Percentiles rank a stretch among this genome's conserved stretches.
These are phyloP conservation scores for Beta lomatogona DNA, from an alignment of 179 eudicot species.

Conservation along the genomic window DNA sequence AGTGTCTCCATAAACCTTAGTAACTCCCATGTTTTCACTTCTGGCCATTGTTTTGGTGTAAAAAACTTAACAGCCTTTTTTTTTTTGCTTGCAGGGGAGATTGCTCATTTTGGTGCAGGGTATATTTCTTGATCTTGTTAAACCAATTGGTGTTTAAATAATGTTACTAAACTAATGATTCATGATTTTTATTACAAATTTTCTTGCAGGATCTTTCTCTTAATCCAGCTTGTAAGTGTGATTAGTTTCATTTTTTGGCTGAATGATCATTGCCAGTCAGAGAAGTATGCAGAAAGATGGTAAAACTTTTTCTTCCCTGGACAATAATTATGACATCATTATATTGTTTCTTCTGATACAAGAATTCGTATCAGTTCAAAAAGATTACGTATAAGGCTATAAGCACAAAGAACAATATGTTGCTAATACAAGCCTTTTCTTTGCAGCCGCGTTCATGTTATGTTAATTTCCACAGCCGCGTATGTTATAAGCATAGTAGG, in stretches of 20 bases:
- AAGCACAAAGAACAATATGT: background rate
- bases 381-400: background rate
- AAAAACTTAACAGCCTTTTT: slow-evolving; percentile 1
- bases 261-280: slow-evolving; percentile 66
- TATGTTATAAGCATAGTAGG: slow-evolving; percentile 66
- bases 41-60: background rate
- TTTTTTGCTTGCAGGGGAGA: slow-evolving; percentile 49
- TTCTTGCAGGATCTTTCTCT: slow-evolving; percentile 65
- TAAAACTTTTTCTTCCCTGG: slow-evolving; percentile 23
- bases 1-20: slow-evolving; percentile 21
- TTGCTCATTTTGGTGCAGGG: slow-evolving; percentile 97
- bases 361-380: no score
- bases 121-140: slow-evolving; percentile 28
- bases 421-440: slow-evolving; percentile 15
- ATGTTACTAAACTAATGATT: slow-evolving; percentile 8
- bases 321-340: no score
- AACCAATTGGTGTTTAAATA: background rate
- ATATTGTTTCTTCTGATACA: background rate
- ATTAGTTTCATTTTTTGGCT: slow-evolving; percentile 82
- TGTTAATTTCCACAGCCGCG: slow-evolving; percentile 50
- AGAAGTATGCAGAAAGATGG: slow-evolving; percentile 71
- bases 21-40: background rate
- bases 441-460: slow-evolving; percentile 64
- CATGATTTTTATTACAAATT: background rate
- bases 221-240: slow-evolving; percentile 81